These are phyloP conservation scores for Verticillium longisporum DNA, from an alignment of 2,329 filamentous ascomycete genomes.

Conservation along the genomic window DNA sequence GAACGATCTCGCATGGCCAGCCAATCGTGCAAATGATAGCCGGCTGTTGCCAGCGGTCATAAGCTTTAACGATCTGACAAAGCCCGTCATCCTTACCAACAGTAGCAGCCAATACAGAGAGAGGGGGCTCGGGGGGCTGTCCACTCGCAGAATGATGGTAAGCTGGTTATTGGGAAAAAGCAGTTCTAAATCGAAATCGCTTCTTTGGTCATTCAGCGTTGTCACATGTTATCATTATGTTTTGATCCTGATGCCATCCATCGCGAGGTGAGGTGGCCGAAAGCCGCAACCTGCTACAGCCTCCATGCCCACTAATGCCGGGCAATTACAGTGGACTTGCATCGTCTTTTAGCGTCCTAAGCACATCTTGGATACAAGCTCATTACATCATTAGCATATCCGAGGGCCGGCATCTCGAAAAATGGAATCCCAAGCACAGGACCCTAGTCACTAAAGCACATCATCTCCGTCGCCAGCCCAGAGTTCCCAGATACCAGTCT, in stretches of 20 bases:
- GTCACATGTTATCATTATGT: no score
- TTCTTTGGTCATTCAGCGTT: no score
- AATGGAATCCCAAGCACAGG: neutral
- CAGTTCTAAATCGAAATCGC: no score
- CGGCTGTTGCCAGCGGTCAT: neutral
- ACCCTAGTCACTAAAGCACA: neutral
- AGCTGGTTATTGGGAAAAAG: no score
- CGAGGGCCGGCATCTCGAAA: neutral
- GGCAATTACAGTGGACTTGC: neutral
- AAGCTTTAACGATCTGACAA: neutral
- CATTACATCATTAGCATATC: neutral
- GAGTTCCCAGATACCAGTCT: no score
- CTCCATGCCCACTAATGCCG: neutral
- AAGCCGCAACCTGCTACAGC: neutral
- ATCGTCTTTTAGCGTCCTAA: neutral
- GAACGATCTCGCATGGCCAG: neutral
- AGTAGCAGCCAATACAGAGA: neutral
- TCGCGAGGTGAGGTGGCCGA: neutral
- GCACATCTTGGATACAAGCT: neutral
- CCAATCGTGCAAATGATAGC: no score
- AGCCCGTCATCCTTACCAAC: neutral
- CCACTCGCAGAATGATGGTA: no score
- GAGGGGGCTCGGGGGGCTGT: neutral
- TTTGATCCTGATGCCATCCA: neutral
- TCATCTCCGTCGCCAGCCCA: neutral